Conservation (phyloP, 768 basidiomycete genomes). For the Lanmaoa pseudosensibilis region DNA sequence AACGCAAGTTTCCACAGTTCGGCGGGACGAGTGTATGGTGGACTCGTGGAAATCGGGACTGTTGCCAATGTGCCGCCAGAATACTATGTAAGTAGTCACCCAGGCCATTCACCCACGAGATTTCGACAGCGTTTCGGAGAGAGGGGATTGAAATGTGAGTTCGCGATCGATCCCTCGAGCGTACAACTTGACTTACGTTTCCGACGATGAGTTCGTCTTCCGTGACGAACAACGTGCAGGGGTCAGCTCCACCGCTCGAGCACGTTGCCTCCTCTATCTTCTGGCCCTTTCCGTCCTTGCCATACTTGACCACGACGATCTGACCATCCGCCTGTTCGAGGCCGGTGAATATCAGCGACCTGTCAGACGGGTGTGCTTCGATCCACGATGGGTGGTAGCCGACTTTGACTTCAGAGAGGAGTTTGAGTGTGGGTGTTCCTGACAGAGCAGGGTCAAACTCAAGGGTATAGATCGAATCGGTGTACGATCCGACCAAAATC, state of each 20-base stretch:
- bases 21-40: conserved; percentile 44
- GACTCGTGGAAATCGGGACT: conserved; percentile 51
- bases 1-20: conserved; percentile 37
- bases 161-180: not conserved
- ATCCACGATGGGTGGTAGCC: conserved; percentile 80
- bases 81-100: conserved; percentile 48
- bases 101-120: not conserved
- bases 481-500: conserved; percentile 68
- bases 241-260: conserved; percentile 56
- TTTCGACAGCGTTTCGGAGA: not conserved
- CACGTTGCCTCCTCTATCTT: conserved; percentile 44
- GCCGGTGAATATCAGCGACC: conserved; percentile 60
- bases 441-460: conserved; percentile 60
- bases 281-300: conserved; percentile 44
- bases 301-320: conserved; percentile 59
- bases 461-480: conserved; percentile 61
- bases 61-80: conserved; percentile 58
- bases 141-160: not conserved
- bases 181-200: conserved; percentile 55
- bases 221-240: conserved; percentile 62
- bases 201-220: conserved; percentile 61
- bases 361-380: conserved; percentile 54
- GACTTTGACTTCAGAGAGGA: conserved; percentile 45
- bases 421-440: conserved; percentile 49
- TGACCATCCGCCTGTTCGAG: conserved; percentile 69